Conservation (phyloP, 768 basidiomycete genomes). For the Russula sp. region DNA sequence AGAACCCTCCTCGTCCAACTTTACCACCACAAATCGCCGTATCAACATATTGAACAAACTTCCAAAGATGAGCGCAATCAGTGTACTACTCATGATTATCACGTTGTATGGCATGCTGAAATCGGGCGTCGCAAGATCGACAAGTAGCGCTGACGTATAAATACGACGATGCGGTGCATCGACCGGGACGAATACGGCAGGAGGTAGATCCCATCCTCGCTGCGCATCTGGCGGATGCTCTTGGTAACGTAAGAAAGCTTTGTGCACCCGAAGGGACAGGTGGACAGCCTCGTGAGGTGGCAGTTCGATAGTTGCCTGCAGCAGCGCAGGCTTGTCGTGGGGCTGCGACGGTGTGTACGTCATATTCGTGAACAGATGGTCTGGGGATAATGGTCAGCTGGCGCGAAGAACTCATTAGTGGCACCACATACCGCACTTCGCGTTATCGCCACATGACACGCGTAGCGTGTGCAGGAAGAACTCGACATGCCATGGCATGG, state of each 20-base stretch:
- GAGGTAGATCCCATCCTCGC: slow-evolving; percentile 89
- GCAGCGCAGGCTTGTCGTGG: slow-evolving; percentile 66
- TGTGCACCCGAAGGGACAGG: slow-evolving; percentile 67
- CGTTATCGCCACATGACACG: slow-evolving; percentile 39
- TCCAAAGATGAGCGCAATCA: slow-evolving; percentile 91
- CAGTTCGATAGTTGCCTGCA: slow-evolving; percentile 65
- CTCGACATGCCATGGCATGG: slow-evolving; percentile 89
- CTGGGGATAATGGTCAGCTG: slow-evolving; percentile 30
- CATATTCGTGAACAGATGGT: slow-evolving; percentile 55
- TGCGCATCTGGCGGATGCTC: slow-evolving; percentile 96
- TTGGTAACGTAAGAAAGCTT: slow-evolving; percentile 85
- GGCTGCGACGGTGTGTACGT: slow-evolving; percentile 61
- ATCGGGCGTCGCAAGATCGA: slow-evolving; percentile 96
- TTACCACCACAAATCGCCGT: slow-evolving; percentile 62
- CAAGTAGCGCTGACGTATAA: slow-evolving; percentile 75
- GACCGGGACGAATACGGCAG: slow-evolving; percentile 63
- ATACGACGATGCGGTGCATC: slow-evolving; percentile 35
- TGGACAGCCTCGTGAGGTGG: slow-evolving; percentile 58
- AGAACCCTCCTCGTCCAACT: slow-evolving; percentile 21
- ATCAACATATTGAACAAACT: slow-evolving; percentile 84
- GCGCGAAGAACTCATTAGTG: background rate
- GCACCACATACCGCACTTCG: slow-evolving; percentile 36
- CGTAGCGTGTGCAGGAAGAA: slow-evolving; percentile 78
- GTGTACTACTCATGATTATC: slow-evolving; percentile 89
- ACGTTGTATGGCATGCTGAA: slow-evolving; percentile 99